Evolutionary conservation across 208 protist genomes (phyloP), one percentile per base, ranked within the genome.

Genomic region (Acanthamoeba lenticulata): DNA sequence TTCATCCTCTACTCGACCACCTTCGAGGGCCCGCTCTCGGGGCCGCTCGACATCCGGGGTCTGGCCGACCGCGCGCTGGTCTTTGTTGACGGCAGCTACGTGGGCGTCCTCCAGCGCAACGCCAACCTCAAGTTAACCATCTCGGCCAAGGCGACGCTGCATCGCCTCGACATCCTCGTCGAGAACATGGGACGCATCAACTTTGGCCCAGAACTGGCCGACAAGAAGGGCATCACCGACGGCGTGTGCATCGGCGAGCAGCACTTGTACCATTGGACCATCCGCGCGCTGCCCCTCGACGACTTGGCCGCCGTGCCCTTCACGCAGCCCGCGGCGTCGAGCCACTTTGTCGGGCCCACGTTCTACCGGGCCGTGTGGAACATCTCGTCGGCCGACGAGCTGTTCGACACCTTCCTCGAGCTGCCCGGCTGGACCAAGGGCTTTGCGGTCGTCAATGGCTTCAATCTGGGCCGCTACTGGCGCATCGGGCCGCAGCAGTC

Each of bases 171-270:
- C 36, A 15, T 89, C n/a, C 49, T 89, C 47, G 79, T 89, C 32
- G 79, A 89, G 49, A 89, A 57, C 44, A 89, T 89, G 79, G 79
- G 79, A 32, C 27, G 79, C n/a, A 89, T 89, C 38, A 89, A 89
- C 79, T 89, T 65, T 89, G 79, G 79, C 57, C 49, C 15, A n/a
- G 15, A 60, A 15, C 3, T 89, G 27, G 49, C 24, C 24, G 79
- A 89, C 44, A 89, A 27, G 79, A 89, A 89, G 49, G 79, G 79
- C 2, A 89, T 89, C 32, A 89, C 79, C 29, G 27, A 60, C 29
- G 79, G 79, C 27, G 79, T 57, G 29, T 42, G 79, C 5, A 65
- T 89, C 32, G 44, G 79, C 6, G 29, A 11, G 15, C 79, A 89
- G 49, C 57, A 57, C 79, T 42, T 65, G 4, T 89, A 32, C 32